These are phyloP conservation scores for Spongiforma sp. DNA, from an alignment of 1,284 basidiomycete genomes.

Conservation along the genomic window DNA sequence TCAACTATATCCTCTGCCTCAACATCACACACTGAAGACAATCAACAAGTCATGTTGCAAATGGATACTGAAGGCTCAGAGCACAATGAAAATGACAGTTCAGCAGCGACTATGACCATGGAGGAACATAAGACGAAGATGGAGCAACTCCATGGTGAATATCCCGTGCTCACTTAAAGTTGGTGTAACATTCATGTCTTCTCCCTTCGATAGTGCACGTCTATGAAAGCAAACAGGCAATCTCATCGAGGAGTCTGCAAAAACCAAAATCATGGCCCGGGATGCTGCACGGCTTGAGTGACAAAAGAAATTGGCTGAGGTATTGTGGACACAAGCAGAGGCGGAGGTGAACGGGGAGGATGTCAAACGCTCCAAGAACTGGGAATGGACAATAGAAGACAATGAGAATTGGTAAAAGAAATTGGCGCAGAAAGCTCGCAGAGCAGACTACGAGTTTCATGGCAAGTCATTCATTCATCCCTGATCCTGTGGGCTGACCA, in stretches of 20 bases:
- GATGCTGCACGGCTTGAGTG: constrained; percentile 84
- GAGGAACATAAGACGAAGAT: too few relatives aligned
- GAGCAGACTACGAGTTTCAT: constrained; percentile 83
- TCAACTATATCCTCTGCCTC: too few relatives aligned
- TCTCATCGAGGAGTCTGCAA: constrained; percentile 87
- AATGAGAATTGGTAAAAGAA: constrained; percentile 37
- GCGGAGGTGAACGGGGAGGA: constrained; percentile 89
- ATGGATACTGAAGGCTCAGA: too few relatives aligned
- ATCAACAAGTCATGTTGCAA: too few relatives aligned
- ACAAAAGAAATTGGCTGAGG: constrained; percentile 89
- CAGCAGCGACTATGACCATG: too few relatives aligned
- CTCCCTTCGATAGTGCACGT: constrained; percentile 60
- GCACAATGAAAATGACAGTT: too few relatives aligned
- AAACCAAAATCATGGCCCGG: constrained; percentile 73
- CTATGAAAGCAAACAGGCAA: constrained; percentile 80
- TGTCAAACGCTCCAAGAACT: constrained; percentile 59
- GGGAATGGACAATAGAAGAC: constrained; percentile 36
- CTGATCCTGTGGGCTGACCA: constrained; percentile 22
- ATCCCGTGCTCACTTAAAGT: background rate
- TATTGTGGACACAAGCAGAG: constrained; percentile 85
- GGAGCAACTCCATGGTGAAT: constrained; percentile 78
- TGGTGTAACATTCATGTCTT: constrained; percentile 1
- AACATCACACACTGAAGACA: too few relatives aligned
- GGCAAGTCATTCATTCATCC: constrained; percentile 46
- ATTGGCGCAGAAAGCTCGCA: constrained; percentile 44